These are phyloP conservation scores for Aspergillus alliaceus DNA, from an alignment of 2,329 filamentous ascomycete genomes.

Conservation along the genomic window DNA sequence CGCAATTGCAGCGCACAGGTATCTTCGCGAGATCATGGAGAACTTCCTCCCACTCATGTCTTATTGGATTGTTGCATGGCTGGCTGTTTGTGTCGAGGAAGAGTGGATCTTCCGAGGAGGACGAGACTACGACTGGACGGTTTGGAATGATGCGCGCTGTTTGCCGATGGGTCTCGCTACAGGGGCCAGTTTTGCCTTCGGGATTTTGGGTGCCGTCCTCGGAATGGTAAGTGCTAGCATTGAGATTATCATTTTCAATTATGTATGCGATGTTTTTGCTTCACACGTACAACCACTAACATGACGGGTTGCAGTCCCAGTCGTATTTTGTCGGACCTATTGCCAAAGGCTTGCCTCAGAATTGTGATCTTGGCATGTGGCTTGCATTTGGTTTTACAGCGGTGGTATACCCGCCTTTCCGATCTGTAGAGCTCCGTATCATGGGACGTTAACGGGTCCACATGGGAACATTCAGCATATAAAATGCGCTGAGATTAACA, in stretches of 20 bases:
- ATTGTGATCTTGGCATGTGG: constrained; percentile 36
- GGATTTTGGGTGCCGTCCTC: constrained; percentile 37
- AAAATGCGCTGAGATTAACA: background rate
- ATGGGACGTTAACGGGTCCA: constrained; percentile 23
- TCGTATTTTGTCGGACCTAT: constrained; percentile 37
- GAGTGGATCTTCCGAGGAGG: constrained; percentile 40
- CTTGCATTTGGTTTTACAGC: constrained; percentile 32
- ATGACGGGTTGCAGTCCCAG: constrained; percentile 26
- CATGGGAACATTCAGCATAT: background rate
- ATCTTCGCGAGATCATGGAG: constrained; percentile 44
- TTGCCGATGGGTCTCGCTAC: constrained; percentile 43
- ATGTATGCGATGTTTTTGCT: background rate
- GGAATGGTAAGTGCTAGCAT: constrained; percentile 31
- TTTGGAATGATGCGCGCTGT: constrained; percentile 35
- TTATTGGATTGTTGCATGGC: constrained; percentile 45
- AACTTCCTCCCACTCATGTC: constrained; percentile 47
- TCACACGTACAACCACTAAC: background rate
- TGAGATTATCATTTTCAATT: background rate
- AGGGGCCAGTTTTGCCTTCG: constrained; percentile 31
- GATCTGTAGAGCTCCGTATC: constrained; percentile 29
- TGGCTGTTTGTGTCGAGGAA: constrained; percentile 43
- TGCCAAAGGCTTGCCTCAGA: constrained; percentile 26
- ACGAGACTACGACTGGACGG: constrained; percentile 37
- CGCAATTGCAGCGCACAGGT: constrained; percentile 41
- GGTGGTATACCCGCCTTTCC: constrained; percentile 31